Base-by-base conservation (phyloP, 2,329 filamentous ascomycete genomes). In the Hysterium pulicare region DNA sequence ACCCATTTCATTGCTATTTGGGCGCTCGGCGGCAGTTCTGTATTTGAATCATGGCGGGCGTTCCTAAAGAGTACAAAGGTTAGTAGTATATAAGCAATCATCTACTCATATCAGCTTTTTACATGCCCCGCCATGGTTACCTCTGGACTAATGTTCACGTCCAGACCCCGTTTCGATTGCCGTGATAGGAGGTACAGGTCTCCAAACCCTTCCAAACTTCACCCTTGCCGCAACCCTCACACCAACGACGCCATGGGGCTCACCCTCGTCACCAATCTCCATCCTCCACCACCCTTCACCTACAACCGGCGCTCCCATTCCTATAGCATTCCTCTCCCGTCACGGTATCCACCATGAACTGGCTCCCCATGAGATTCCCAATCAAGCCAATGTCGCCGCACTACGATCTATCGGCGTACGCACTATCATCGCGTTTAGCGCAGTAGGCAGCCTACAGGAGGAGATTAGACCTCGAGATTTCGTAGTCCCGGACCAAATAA, bases 311-410 rank as follows among this genome's bases (percentile, higher is more conserved):
- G 72, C 77, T 54, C 72, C 73, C 6, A 76, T 81, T 35, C 76
- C 80, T 11, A 72, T 98, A 50, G 93, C 93, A 42, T 98, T 98
- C 76, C 81, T 98, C 55, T 89, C 90, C 49, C 89, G 93, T 33
- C 93, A 98, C 71, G 93, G 93, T 53, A 66, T 82, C 10, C 77
- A 93, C 78, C 93, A 98, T 74, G 81, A 96, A 69, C 78, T 87
- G 54, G 89, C 90, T 5, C 93, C 93, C 0, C 90, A 96, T 64
- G 93, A 98, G 71, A 87, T 98, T n/a, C 90, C 90, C 46, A 81
- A 84, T 53, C 88, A 88, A 50, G 93, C 93, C 70, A 98, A 97
- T 75, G 95, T 98, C 60, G 91, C 93, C n/a, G 93, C 93, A n/a
- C 77, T 98, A 49, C 84, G 93, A 52, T 83, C 81, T 58, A 77